Conservation (phyloP, 768 basidiomycete genomes). For the Russula dissimulans region DNA sequence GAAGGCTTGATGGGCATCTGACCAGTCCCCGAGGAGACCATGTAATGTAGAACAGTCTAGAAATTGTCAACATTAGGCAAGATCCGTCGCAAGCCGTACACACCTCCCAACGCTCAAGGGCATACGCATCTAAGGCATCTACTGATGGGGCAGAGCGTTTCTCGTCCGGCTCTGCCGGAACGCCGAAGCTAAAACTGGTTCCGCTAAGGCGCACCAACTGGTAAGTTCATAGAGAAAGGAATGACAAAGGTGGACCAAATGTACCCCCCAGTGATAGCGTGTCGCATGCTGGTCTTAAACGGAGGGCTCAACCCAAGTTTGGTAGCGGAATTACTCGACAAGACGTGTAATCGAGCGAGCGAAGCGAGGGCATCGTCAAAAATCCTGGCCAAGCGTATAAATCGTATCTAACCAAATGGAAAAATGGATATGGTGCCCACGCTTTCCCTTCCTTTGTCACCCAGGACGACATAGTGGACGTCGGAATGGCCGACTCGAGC, state of each 20-base stretch:
- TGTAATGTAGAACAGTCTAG: slow-evolving; percentile 93
- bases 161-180: slow-evolving; percentile 57
- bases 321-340: slow-evolving; percentile 42
- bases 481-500: slow-evolving; percentile 67
- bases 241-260: slow-evolving; percentile 17
- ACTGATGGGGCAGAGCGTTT: slow-evolving; percentile 45
- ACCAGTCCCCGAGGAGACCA: slow-evolving; percentile 90
- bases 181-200: slow-evolving; percentile 74
- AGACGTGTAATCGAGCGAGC: slow-evolving; percentile 59
- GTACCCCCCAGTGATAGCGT: slow-evolving; percentile 85
- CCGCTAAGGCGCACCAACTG: slow-evolving; percentile 37
- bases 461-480: slow-evolving; percentile 68
- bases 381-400: slow-evolving; percentile 35
- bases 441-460: slow-evolving; percentile 63
- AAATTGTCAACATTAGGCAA: not conserved
- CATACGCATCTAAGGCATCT: slow-evolving; percentile 67
- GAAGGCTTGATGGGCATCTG: slow-evolving; percentile 68
- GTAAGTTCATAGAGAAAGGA: not conserved
- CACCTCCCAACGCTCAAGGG: slow-evolving; percentile 88
- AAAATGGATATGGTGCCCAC: slow-evolving; percentile 30
- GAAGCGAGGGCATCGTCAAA: slow-evolving; percentile 63
- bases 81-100: slow-evolving; percentile 15
- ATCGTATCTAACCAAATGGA: slow-evolving; percentile 1
- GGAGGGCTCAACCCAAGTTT: slow-evolving; percentile 62
- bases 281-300: slow-evolving; percentile 72